A percentile compares a stretch with the other conserved stretches of the same genome.
Evolutionary conservation across 495 filamentous ascomycete species (phyloP).

Genomic region (Penicillium antarcticum): DNA sequence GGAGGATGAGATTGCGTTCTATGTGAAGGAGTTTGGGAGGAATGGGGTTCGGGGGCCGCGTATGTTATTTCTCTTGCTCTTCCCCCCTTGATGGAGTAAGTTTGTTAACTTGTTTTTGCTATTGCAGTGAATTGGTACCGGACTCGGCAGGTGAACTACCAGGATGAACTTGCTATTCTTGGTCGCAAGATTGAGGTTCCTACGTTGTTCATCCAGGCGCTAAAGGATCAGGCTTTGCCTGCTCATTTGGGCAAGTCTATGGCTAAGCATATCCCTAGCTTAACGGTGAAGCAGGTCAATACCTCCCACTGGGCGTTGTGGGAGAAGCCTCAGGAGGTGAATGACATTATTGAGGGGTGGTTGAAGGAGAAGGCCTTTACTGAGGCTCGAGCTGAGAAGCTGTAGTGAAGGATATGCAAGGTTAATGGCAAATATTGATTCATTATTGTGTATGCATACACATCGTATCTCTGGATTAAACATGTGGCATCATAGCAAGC

Average conservation of each 20-base stretch:
- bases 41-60: conserved; percentile 72
- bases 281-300: conserved; percentile 57
- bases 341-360: conserved; percentile 45
- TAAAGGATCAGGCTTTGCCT: conserved; percentile 64
- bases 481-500: not conserved
- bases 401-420: conserved; percentile 5
- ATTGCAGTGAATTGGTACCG: conserved; percentile 76
- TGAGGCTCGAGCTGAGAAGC: conserved; percentile 16
- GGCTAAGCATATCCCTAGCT: conserved; percentile 57
- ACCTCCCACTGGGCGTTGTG: conserved; percentile 68
- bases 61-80: conserved; percentile 31
- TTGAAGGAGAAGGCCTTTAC: conserved; percentile 39
- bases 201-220: conserved; percentile 69
- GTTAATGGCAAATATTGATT: not conserved
- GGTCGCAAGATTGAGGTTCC: conserved; percentile 59
- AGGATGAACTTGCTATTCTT: conserved; percentile 63
- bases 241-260: conserved; percentile 65
- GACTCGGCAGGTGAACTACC: conserved; percentile 63
- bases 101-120: not conserved
- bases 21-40: conserved; percentile 64
- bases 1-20: conserved; percentile 72
- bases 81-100: not conserved
- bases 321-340: conserved; percentile 59
- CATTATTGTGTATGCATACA: not conserved
- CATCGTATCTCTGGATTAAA: not conserved